Conservation (phyloP, 192 early-diverging fungal genomes). For the Coemansia sp. region DNA sequence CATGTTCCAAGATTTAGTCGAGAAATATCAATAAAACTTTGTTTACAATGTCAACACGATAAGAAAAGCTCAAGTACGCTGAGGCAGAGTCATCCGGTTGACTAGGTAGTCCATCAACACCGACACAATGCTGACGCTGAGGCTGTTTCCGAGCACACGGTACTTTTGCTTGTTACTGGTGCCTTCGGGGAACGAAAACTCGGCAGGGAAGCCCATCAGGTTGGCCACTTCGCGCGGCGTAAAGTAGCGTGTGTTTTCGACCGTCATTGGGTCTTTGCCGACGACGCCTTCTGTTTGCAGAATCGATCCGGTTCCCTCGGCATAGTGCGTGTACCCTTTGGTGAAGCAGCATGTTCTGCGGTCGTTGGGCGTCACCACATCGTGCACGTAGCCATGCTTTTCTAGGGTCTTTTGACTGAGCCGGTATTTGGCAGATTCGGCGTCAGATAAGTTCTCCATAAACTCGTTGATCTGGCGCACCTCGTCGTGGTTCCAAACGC, state of each 20-base stretch:
- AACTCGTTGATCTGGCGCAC: conserved; percentile 47
- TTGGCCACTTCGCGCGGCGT: conserved; percentile 66
- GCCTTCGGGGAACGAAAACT: conserved; percentile 69
- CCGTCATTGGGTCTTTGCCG: conserved; percentile 29
- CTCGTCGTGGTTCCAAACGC: conserved; percentile 42
- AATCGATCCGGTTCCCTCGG: conserved; percentile 46
- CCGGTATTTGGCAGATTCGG: conserved; percentile 8
- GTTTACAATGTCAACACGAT: too few relatives aligned
- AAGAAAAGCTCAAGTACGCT: too few relatives aligned
- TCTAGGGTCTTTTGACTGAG: conserved; percentile 36
- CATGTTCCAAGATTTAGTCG: conserved; percentile 59
- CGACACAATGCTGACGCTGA: conserved; percentile 81
- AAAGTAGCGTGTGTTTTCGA: conserved; percentile 51
- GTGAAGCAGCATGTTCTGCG: conserved; percentile 78
- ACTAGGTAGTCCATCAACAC: conserved; percentile 72
- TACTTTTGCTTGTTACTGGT: conserved; percentile 75
- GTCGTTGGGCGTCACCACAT: conserved; percentile 65
- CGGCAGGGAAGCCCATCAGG: conserved; percentile 76
- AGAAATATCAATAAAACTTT: conserved; percentile 32
- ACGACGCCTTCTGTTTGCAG: conserved; percentile 20
- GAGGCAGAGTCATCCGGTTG: conserved; percentile 33
- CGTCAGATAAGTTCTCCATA: conserved; percentile 24
- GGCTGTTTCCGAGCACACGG: conserved; percentile 85
- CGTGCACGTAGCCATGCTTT: conserved; percentile 47
- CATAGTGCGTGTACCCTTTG: conserved; percentile 72